These are phyloP conservation scores for Elsinoe batatas DNA, from an alignment of 2,329 filamentous ascomycete species.

Conservation along the genomic window DNA sequence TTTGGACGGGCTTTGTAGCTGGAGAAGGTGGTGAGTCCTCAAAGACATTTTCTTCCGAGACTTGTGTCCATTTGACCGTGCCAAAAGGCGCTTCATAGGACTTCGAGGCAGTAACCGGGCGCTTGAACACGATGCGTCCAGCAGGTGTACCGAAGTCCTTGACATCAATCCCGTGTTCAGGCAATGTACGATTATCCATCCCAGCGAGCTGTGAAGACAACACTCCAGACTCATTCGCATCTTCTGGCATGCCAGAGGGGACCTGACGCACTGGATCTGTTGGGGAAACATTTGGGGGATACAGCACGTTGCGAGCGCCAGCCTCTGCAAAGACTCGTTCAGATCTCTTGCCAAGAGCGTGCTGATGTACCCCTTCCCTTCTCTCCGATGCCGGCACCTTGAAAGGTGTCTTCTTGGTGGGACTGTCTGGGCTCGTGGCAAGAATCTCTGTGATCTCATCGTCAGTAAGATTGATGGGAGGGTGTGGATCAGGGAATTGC, in stretches of 20 bases:
- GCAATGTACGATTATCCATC: neutral
- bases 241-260: neutral
- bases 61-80: neutral
- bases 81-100: neutral
- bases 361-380: constrained; percentile 6
- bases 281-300: neutral
- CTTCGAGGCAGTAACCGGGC: no score
- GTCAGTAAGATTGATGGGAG: neutral
- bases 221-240: neutral
- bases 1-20: neutral
- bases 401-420: neutral
- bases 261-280: neutral
- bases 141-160: neutral
- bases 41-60: neutral
- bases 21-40: neutral
- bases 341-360: neutral
- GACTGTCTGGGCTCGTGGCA: neutral
- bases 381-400: neutral
- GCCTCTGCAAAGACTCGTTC: constrained; percentile 11
- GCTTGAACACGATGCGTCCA: neutral
- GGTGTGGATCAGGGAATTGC: neutral
- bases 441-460: neutral
- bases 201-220: neutral
- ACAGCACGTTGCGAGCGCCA: neutral
- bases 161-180: neutral